phyloP scores from a whole-genome alignment of 441 rosid species.

The Jatropha multifida region DNA sequence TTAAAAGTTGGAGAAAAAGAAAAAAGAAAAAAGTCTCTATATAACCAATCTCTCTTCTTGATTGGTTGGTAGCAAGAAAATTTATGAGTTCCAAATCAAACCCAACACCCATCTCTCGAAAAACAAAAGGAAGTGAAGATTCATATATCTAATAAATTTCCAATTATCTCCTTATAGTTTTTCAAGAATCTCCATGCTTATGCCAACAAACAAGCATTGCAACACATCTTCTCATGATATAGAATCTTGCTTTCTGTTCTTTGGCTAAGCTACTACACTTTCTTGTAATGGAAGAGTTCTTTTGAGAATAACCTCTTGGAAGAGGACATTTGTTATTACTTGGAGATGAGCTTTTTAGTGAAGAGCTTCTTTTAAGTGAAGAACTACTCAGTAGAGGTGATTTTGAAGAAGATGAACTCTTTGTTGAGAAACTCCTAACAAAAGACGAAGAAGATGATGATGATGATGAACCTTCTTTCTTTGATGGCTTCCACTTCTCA shows the following conservation, averaged over 20 bases:
- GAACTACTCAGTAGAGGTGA: slow-evolving; percentile 67
- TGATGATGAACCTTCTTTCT: slow-evolving; percentile 51
- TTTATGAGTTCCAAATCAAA: slow-evolving; percentile 20
- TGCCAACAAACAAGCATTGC: slow-evolving; percentile 99
- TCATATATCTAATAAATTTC: not conserved
- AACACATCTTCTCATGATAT: slow-evolving; percentile 96
- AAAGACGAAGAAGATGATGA: slow-evolving; percentile 36
- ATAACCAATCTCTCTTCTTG: slow-evolving; percentile 21
- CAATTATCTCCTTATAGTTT: no score
- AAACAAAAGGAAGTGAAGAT: slow-evolving; percentile 13
- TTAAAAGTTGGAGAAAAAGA: not conserved
- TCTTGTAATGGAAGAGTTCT: slow-evolving; percentile 52
- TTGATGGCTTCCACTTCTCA: slow-evolving; percentile 79
- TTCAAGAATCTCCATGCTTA: slow-evolving; percentile 85
- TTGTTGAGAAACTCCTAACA: slow-evolving; percentile 75
- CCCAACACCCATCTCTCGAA: slow-evolving; percentile 33
- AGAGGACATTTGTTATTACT: slow-evolving; percentile 28
- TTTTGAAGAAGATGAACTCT: slow-evolving; percentile 52
- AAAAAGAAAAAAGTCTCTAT: slow-evolving; percentile 17
- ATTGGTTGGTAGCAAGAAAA: slow-evolving; percentile 23
- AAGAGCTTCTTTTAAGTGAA: slow-evolving; percentile 71
- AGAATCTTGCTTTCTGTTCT: slow-evolving; percentile 94
- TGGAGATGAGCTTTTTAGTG: slow-evolving; percentile 50
- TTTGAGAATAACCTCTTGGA: slow-evolving; percentile 57
- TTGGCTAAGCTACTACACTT: slow-evolving; percentile 89